phyloP scores from a whole-genome alignment of 2,329 filamentous ascomycete genomes.

The Pseudopyricularia cyperi region DNA sequence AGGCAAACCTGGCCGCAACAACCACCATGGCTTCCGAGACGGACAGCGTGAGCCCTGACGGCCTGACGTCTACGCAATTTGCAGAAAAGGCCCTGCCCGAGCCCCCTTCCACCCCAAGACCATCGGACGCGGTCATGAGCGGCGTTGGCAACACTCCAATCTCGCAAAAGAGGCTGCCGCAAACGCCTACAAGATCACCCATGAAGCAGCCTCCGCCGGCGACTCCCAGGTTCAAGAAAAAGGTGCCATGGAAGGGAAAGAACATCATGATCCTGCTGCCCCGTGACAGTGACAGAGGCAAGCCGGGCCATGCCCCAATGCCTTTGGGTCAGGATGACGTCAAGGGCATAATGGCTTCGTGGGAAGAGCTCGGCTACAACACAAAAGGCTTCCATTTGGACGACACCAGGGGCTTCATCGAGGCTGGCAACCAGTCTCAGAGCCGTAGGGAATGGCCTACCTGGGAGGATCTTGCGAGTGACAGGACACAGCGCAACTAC shows the following conservation, averaged over 20 bases:
- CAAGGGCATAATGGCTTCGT: conserved; percentile 47
- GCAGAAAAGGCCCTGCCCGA: background rate
- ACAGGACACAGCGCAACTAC: conserved; percentile 39
- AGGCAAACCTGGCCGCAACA: conserved; percentile 14
- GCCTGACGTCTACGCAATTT: background rate
- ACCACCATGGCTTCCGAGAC: conserved; percentile 12
- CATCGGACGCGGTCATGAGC: background rate
- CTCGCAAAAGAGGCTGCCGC: conserved; percentile 6
- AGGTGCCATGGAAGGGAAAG: conserved; percentile 63
- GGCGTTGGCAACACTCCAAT: conserved; percentile 4
- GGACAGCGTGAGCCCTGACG: background rate
- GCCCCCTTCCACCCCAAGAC: background rate
- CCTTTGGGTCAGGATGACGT: conserved; percentile 45
- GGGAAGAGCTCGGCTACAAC: conserved; percentile 58
- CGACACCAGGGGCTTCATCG: conserved; percentile 24
- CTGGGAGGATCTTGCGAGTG: conserved; percentile 40
- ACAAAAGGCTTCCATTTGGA: conserved; percentile 55
- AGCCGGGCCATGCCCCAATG: conserved; percentile 35
- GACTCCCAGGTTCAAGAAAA: conserved; percentile 53
- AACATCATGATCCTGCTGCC: conserved; percentile 60
- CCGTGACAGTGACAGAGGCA: conserved; percentile 51
- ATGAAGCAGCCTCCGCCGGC: conserved; percentile 24
- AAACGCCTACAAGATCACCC: conserved; percentile 14
- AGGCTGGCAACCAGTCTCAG: conserved; percentile 36
- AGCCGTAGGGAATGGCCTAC: conserved; percentile 58